These are phyloP conservation scores for Prunella vulgaris DNA, from an alignment of 257 asterid genomes.

Conservation along the genomic window DNA sequence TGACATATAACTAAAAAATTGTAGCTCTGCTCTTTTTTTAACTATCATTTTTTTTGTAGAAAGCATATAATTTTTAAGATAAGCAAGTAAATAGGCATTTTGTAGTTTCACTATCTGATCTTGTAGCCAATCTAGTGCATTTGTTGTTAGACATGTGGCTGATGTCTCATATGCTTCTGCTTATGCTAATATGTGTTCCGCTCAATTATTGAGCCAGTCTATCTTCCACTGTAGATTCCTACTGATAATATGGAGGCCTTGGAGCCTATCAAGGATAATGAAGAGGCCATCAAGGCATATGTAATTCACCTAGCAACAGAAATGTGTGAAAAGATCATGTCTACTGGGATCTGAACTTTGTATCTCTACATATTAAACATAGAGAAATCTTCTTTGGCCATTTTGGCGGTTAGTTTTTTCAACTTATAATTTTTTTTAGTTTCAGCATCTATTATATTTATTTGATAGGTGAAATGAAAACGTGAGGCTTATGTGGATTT, in stretches of 20 bases:
- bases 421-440: slow-evolving; percentile 17
- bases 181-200: neutral
- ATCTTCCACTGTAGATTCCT: slow-evolving; percentile 51
- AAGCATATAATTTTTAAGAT: neutral
- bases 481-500: slow-evolving; percentile 20
- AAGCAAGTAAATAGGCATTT: slow-evolving; percentile 12
- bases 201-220: neutral
- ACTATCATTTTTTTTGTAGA: too few relatives aligned
- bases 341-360: slow-evolving; percentile 81
- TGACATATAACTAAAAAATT: too few relatives aligned
- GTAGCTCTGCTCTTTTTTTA: too few relatives aligned
- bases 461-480: slow-evolving; percentile 4
- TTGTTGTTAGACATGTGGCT: neutral
- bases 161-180: slow-evolving; percentile 6
- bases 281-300: slow-evolving; percentile 95
- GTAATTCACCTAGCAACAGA: slow-evolving; percentile 96
- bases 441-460: slow-evolving; percentile 1
- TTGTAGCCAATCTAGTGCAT: neutral
- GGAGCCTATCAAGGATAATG: slow-evolving; percentile 98
- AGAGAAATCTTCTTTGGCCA: slow-evolving; percentile 97
- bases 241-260: slow-evolving; percentile 82
- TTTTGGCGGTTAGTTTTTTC: slow-evolving; percentile 62
- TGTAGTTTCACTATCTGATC: neutral
- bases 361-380: slow-evolving; percentile 92
- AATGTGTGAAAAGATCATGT: slow-evolving; percentile 95